phyloP scores from a whole-genome alignment of 2,329 filamentous ascomycete genomes.

The Orbilia blumenaviensis region DNA sequence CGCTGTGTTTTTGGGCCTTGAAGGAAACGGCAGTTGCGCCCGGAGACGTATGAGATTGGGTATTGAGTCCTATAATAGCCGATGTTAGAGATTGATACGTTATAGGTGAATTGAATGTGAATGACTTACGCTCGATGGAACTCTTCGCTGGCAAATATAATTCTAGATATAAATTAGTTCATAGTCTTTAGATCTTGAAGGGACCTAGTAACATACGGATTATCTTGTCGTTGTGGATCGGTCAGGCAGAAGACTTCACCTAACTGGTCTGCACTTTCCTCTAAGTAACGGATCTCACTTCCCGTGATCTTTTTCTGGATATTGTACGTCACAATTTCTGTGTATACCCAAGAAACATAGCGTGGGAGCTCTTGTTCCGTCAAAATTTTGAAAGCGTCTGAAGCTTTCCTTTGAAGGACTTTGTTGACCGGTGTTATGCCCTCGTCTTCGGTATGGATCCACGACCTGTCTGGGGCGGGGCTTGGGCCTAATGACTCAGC shows the following conservation, averaged over 20 bases:
- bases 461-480: conserved; percentile 67
- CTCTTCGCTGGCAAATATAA: conserved; percentile 32
- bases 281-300: conserved; percentile 71
- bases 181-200: background rate
- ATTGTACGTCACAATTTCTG: conserved; percentile 70
- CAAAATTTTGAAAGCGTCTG: conserved; percentile 72
- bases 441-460: conserved; percentile 64
- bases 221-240: conserved; percentile 76
- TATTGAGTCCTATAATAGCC: conserved; percentile 71
- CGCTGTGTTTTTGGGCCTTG: conserved; percentile 77
- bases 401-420: conserved; percentile 70
- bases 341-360: conserved; percentile 75
- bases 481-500: conserved; percentile 63
- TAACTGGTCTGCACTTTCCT: conserved; percentile 70
- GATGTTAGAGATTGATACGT: conserved; percentile 58
- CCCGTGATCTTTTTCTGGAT: conserved; percentile 75
- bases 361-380: conserved; percentile 75
- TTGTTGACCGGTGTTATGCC: conserved; percentile 68
- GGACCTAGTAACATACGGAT: conserved; percentile 62
- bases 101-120: background rate
- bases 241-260: conserved; percentile 81
- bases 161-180: conserved; percentile 64
- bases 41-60: conserved; percentile 75
- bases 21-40: conserved; percentile 80
- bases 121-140: conserved; percentile 40